These are phyloP conservation scores for Berberis thunbergii DNA, from an alignment of 164 flowering plant species.

Conservation along the genomic window DNA sequence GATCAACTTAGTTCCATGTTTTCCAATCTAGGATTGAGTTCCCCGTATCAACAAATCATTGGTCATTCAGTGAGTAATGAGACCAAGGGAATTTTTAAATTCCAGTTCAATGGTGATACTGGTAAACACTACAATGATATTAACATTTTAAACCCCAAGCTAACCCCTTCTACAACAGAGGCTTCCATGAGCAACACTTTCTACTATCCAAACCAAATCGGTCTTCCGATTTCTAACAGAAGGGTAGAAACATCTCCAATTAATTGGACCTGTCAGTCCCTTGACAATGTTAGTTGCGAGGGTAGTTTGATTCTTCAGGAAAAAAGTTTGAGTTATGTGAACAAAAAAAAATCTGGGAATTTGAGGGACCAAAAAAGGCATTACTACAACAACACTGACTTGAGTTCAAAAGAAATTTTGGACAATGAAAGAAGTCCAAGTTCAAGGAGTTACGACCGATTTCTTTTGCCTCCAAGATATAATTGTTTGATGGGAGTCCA, in stretches of 20 bases:
- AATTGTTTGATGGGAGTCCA: slow-evolving; percentile 30
- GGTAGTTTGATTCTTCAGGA: slow-evolving; percentile 43
- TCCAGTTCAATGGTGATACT: slow-evolving; percentile 1
- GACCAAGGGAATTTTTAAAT: not conserved
- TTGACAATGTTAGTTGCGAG: slow-evolving; percentile 28
- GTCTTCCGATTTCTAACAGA: slow-evolving; percentile 13
- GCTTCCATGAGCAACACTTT: slow-evolving; percentile 17
- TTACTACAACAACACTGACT: not conserved
- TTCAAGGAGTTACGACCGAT: slow-evolving; percentile 6
- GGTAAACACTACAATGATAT: slow-evolving; percentile 7
- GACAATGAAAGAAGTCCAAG: slow-evolving; percentile 14
- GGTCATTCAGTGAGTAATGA: no score
- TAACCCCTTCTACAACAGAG: slow-evolving; percentile 10
- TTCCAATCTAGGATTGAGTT: no score
- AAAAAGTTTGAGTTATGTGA: slow-evolving; percentile 16
- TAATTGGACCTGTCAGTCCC: slow-evolving; percentile 11
- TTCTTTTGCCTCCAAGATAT: slow-evolving; percentile 18
- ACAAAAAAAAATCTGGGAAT: slow-evolving; percentile 12
- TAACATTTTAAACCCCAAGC: slow-evolving; percentile 7
- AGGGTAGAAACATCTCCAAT: slow-evolving; percentile 13
- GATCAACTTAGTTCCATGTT: no score
- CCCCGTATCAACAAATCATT: no score
- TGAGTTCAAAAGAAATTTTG: not conserved
- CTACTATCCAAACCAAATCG: slow-evolving; percentile 8
- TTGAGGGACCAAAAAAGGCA: slow-evolving; percentile 10